A percentile compares a stretch with the other conserved stretches of the same genome.
These are phyloP conservation scores for Chlorella sp. DNA, from an alignment of 139 green algal species.

Conservation along the genomic window DNA sequence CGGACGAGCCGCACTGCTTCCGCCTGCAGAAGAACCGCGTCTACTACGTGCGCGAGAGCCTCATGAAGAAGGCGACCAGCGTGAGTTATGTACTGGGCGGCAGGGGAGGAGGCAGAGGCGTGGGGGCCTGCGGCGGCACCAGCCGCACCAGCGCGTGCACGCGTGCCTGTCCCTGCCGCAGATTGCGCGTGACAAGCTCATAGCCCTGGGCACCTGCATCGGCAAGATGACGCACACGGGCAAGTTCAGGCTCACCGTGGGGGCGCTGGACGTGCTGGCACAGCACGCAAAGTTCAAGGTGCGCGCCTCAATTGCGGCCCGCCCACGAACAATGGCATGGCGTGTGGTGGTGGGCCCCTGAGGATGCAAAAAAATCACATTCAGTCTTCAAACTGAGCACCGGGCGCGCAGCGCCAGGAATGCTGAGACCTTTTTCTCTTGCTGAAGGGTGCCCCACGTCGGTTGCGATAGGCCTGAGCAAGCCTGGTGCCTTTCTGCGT, in stretches of 20 bases:
- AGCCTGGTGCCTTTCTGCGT: too few relatives aligned
- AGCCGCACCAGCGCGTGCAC: neutral
- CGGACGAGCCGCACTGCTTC: constrained; percentile 80
- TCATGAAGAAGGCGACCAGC: constrained; percentile 87
- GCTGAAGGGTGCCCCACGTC: too few relatives aligned
- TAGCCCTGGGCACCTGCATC: constrained; percentile 83
- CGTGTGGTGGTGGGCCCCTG: neutral
- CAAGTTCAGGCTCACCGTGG: constrained; percentile 93
- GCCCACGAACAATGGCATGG: neutral
- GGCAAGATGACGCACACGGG: constrained; percentile 95
- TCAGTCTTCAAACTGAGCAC: constrained; percentile 34
- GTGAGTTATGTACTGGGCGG: too few relatives aligned
- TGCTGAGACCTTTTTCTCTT: neutral
- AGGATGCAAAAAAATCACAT: neutral
- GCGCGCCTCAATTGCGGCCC: too few relatives aligned
- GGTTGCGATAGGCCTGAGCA: too few relatives aligned
- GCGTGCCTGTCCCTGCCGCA: constrained; percentile 23
- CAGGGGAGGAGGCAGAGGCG: too few relatives aligned
- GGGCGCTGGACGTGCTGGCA: constrained; percentile 83
- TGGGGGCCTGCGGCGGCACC: too few relatives aligned
- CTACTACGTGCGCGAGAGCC: constrained; percentile 92
- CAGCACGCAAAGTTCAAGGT: constrained; percentile 96
- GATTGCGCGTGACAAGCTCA: constrained; percentile 86
- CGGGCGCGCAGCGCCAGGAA: neutral
- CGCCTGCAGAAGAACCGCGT: constrained; percentile 90